A percentile compares a stretch with the other conserved stretches of the same genome.
phyloP scores from a whole-genome alignment of 1,284 basidiomycete genomes.

The Apiotrichum gamsii region DNA sequence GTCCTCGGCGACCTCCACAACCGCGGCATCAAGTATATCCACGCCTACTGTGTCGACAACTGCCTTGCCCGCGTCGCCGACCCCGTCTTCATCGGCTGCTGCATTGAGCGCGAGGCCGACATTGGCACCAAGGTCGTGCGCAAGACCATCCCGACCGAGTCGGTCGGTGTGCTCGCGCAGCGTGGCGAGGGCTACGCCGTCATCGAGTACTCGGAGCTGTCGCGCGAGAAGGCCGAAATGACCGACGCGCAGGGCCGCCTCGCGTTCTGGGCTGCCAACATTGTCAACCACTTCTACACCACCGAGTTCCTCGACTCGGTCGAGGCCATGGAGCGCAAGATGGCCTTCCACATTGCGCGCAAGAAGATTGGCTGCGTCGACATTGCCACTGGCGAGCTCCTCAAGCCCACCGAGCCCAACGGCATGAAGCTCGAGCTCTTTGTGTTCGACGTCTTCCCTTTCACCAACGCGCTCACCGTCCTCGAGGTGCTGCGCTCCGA shows the following conservation, averaged over 20 bases:
- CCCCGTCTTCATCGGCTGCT: slow-evolving; percentile 91
- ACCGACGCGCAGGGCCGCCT: slow-evolving; percentile 68
- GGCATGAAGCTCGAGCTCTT: slow-evolving; percentile 99
- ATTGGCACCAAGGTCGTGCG: slow-evolving; percentile 96
- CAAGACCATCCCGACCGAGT: slow-evolving; percentile 78
- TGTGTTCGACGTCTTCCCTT: slow-evolving; percentile 98
- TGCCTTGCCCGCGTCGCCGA: slow-evolving; percentile 97
- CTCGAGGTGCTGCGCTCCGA: slow-evolving; percentile 82
- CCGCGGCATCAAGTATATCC: slow-evolving; percentile 80
- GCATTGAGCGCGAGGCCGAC: slow-evolving; percentile 74
- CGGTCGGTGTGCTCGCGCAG: slow-evolving; percentile 88
- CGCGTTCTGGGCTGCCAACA: slow-evolving; percentile 90
- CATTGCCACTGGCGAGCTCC: slow-evolving; percentile 55
- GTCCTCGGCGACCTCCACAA: slow-evolving; percentile 76
- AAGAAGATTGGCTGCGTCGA: slow-evolving; percentile 93
- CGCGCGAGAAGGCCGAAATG: slow-evolving; percentile 73
- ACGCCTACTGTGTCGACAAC: slow-evolving; percentile 98
- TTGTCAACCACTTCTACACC: slow-evolving; percentile 98
- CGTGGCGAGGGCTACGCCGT: slow-evolving; percentile 79
- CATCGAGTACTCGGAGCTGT: slow-evolving; percentile 97
- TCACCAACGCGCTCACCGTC: slow-evolving; percentile 73
- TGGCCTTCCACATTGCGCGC: slow-evolving; percentile 95
- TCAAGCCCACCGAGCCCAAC: slow-evolving; percentile 86
- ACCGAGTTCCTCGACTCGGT: slow-evolving; percentile 74
- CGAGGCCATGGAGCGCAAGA: slow-evolving; percentile 75